Conservation (phyloP, 2,329 filamentous ascomycete species). For the Ustilaginoidea virens region DNA sequence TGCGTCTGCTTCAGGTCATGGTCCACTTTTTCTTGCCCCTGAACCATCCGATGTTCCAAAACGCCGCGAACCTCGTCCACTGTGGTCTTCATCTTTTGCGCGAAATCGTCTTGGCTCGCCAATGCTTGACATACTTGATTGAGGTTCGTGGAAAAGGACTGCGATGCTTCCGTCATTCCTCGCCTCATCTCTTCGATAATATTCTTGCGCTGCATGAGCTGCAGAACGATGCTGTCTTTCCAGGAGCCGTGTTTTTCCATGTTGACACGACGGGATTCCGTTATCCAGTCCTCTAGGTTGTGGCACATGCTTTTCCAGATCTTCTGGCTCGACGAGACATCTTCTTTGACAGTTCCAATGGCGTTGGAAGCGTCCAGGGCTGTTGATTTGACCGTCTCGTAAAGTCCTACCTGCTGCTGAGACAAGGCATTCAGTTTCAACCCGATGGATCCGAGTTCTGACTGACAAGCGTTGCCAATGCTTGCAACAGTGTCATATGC, state of each 20-base stretch:
- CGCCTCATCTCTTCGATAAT: constrained; percentile 1
- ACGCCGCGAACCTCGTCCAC: constrained; percentile 8
- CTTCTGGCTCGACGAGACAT: constrained; percentile 1
- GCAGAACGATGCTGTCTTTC: constrained; percentile 1
- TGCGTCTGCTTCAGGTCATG: constrained; percentile 6
- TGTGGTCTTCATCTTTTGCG: constrained; percentile 7
- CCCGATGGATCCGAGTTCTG: constrained; percentile 2
- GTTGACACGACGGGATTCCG: not conserved
- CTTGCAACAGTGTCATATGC: constrained; percentile 2
- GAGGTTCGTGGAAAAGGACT: constrained; percentile 1
- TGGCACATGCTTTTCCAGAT: constrained; percentile 1
- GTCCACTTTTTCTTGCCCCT: constrained; percentile 9
- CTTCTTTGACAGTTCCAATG: constrained; percentile 1
- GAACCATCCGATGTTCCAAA: constrained; percentile 11
- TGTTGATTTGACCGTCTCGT: no score
- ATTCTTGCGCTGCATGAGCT: constrained; percentile 1
- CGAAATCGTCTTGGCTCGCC: constrained; percentile 3
- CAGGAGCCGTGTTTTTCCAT: constrained; percentile 3
- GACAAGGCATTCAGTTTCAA: constrained; percentile 3
- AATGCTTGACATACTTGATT: constrained; percentile 3
- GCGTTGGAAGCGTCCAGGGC: no score
- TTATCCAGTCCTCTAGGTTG: constrained; percentile 1
- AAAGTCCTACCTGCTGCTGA: constrained; percentile 4
- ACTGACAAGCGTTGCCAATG: constrained; percentile 3
- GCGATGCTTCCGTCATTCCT: not conserved